Percentiles rank a stretch among this genome's conserved stretches.
phyloP scores from a whole-genome alignment of 163 green algal species.

The Prototheca cutis region DNA sequence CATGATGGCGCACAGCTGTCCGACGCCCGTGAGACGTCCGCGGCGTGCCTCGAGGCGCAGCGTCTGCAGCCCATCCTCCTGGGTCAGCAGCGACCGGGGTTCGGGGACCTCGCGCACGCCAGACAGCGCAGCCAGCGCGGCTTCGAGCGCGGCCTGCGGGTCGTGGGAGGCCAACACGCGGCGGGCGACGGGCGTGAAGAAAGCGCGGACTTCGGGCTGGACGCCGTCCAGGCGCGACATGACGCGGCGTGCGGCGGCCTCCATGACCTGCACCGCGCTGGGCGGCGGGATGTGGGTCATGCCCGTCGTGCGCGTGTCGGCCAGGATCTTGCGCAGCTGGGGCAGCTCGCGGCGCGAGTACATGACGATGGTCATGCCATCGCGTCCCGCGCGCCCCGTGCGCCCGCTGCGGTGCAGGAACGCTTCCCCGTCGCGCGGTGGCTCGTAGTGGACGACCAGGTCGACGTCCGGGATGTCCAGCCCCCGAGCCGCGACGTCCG shows the following conservation, averaged over 20 bases:
- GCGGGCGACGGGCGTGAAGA: constrained; percentile 78
- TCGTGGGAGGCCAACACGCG: constrained; percentile 52
- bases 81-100: constrained; percentile 64
- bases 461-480: constrained; percentile 85
- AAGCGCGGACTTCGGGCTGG: constrained; percentile 53
- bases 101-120: constrained; percentile 72
- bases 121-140: constrained; percentile 73
- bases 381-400: constrained; percentile 83
- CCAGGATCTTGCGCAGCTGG: constrained; percentile 38
- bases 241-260: constrained; percentile 43
- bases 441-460: constrained; percentile 63
- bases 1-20: constrained; percentile 45
- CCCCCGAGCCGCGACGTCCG: constrained; percentile 90
- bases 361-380: constrained; percentile 79
- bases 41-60: constrained; percentile 40
- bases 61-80: constrained; percentile 63
- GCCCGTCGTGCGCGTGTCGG: constrained; percentile 22
- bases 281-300: constrained; percentile 45
- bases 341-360: constrained; percentile 43
- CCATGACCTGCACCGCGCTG: constrained; percentile 53
- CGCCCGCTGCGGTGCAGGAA: constrained; percentile 80
- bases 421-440: constrained; percentile 65
- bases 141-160: constrained; percentile 59
- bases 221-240: constrained; percentile 65
- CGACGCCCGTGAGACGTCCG: constrained; percentile 37